Evolutionary conservation across 257 asterid genomes (phyloP).

Genomic region (Cruciata laevipes): DNA sequence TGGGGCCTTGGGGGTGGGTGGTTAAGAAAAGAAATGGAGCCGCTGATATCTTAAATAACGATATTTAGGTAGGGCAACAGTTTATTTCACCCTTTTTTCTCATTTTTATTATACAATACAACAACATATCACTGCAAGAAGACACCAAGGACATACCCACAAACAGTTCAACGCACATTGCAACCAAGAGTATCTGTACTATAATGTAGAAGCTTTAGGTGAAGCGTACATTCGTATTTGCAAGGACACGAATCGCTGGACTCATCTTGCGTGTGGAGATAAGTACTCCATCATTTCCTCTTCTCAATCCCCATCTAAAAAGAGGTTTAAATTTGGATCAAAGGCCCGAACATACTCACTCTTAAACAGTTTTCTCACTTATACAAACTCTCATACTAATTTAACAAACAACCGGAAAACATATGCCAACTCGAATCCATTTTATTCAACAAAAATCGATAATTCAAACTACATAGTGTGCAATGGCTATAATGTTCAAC

Average conservation of each 20-base stretch:
- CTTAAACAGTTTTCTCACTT: background rate
- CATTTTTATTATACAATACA: no score
- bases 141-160: constrained; percentile 33
- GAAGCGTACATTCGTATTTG: constrained; percentile 78
- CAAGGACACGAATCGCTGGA: constrained; percentile 50
- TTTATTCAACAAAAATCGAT: background rate
- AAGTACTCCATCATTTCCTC: constrained; percentile 23
- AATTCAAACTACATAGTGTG: background rate
- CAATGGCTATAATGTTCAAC: background rate
- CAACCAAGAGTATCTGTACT: constrained; percentile 28
- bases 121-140: background rate
- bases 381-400: background rate
- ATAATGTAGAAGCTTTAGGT: constrained; percentile 33
- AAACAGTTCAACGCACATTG: constrained; percentile 31
- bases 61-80: no score
- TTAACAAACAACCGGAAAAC: background rate
- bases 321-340: background rate
- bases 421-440: background rate
- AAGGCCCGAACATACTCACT: background rate
- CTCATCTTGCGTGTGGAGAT: constrained; percentile 36
- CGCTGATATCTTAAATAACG: background rate
- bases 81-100: no score
- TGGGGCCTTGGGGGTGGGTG: background rate
- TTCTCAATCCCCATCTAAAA: constrained; percentile 33
- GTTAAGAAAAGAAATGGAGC: background rate